phyloP scores from a whole-genome alignment of 257 asterid genomes.

The Lycium barbarum region DNA sequence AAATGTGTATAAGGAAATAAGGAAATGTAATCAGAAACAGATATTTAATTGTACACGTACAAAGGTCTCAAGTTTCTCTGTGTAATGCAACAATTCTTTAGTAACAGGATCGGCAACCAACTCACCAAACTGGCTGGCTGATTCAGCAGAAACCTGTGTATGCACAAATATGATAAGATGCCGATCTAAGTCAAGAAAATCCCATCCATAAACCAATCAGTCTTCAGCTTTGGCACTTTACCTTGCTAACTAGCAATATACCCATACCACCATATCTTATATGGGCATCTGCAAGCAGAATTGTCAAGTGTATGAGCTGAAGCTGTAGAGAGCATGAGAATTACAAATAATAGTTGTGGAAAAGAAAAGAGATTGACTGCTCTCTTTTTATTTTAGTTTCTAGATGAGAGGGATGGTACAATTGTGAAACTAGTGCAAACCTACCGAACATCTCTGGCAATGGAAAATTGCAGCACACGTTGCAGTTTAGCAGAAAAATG shows the following conservation, averaged over 20 bases:
- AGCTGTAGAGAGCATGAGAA: background rate
- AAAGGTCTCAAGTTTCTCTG: constrained; percentile 90
- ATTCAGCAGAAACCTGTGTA: constrained; percentile 79
- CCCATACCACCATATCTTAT: constrained; percentile 73
- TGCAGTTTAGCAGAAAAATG: constrained; percentile 75
- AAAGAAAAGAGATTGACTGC: background rate
- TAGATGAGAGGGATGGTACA: background rate
- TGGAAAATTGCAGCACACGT: constrained; percentile 87
- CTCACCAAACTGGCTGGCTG: constrained; percentile 89
- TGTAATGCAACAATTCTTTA: constrained; percentile 81
- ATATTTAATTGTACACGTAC: constrained; percentile 49
- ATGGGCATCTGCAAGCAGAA: constrained; percentile 65
- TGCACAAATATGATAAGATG: constrained; percentile 21
- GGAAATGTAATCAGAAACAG: constrained; percentile 22
- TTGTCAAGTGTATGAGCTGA: background rate
- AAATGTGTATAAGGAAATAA: constrained; percentile 24
- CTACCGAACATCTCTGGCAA: constrained; percentile 77
- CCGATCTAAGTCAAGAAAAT: background rate
- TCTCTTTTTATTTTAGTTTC: background rate
- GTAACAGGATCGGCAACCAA: constrained; percentile 82
- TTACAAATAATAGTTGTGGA: background rate
- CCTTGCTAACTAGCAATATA: constrained; percentile 77
- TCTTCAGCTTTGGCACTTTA: constrained; percentile 25
- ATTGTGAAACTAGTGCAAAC: constrained; percentile 10
- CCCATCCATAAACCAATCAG: background rate